phyloP scores from a whole-genome alignment of 1,284 basidiomycete genomes.

The Abortiporus biennis region DNA sequence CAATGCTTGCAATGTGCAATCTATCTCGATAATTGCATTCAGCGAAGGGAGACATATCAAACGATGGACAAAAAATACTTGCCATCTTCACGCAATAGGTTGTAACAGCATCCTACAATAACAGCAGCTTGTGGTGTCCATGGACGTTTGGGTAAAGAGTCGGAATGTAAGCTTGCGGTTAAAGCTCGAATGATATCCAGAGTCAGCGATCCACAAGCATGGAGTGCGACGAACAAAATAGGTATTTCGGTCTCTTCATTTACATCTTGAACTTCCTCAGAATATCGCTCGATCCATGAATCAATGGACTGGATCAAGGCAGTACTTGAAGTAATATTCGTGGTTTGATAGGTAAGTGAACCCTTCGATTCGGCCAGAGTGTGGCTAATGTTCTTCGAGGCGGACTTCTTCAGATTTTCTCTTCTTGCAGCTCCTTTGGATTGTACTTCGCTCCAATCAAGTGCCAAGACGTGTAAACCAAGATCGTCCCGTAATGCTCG shows the following conservation, averaged over 20 bases:
- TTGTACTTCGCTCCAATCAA: slow-evolving; percentile 42
- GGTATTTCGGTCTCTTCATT: slow-evolving; percentile 27
- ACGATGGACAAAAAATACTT: background rate
- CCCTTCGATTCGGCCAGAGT: slow-evolving; percentile 12
- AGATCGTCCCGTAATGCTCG: slow-evolving; percentile 30
- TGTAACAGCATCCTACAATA: slow-evolving; percentile 49
- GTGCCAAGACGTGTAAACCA: slow-evolving; percentile 38
- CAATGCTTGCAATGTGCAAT: slow-evolving; percentile 13
- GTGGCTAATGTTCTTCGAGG: background rate
- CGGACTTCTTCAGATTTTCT: slow-evolving; percentile 9
- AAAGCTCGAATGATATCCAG: slow-evolving; percentile 38
- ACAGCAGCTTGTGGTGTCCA: slow-evolving; percentile 37
- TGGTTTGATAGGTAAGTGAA: slow-evolving; percentile 43
- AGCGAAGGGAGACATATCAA: background rate
- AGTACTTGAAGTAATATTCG: slow-evolving; percentile 39
- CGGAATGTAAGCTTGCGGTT: too few species aligned
- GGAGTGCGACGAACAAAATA: slow-evolving; percentile 58
- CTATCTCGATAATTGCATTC: background rate
- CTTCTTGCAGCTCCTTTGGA: slow-evolving; percentile 36
- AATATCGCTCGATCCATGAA: slow-evolving; percentile 29
- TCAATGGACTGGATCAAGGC: slow-evolving; percentile 34
- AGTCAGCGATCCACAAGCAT: slow-evolving; percentile 48
- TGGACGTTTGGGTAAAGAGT: too few species aligned
- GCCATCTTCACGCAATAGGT: slow-evolving; percentile 39
- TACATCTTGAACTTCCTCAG: background rate